Evolutionary conservation across 176 grass and related monocot genomes (phyloP).

Genomic region (Ensete ventricosum): DNA sequence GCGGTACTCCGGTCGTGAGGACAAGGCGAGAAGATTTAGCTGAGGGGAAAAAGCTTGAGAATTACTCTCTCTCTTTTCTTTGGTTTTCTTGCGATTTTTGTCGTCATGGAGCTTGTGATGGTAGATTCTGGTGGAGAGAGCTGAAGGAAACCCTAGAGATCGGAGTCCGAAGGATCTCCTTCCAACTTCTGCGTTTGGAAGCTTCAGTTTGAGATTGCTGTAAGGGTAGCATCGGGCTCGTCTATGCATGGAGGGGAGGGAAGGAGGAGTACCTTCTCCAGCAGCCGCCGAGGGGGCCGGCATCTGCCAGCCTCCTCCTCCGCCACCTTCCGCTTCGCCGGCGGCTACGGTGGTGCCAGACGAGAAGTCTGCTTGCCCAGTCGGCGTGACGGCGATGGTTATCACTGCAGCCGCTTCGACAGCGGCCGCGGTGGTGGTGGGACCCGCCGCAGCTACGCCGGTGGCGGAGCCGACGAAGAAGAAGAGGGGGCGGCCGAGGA

Average conservation of each 20-base stretch:
- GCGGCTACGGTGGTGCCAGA: neutral
- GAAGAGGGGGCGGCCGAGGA: slow-evolving; percentile 80
- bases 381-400: neutral
- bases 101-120: neutral
- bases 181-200: slow-evolving; percentile 16
- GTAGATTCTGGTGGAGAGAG: neutral
- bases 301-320: neutral
- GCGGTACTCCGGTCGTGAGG: neutral
- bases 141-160: neutral
- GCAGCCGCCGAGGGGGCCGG: neutral
- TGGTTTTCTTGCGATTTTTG: neutral
- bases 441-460: slow-evolving; percentile 8
- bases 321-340: neutral
- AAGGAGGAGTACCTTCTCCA: slow-evolving; percentile 22
- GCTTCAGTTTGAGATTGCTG: neutral
- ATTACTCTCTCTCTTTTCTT: neutral
- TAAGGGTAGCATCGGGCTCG: slow-evolving; percentile 13
- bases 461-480: slow-evolving; percentile 31
- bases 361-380: neutral
- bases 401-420: neutral
- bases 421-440: neutral
- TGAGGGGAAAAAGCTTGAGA: neutral
- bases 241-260: slow-evolving; percentile 25
- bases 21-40: neutral
- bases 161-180: neutral